Evolutionary conservation across 2,329 filamentous ascomycete genomes (phyloP).

Genomic region (Metarhizium album): DNA sequence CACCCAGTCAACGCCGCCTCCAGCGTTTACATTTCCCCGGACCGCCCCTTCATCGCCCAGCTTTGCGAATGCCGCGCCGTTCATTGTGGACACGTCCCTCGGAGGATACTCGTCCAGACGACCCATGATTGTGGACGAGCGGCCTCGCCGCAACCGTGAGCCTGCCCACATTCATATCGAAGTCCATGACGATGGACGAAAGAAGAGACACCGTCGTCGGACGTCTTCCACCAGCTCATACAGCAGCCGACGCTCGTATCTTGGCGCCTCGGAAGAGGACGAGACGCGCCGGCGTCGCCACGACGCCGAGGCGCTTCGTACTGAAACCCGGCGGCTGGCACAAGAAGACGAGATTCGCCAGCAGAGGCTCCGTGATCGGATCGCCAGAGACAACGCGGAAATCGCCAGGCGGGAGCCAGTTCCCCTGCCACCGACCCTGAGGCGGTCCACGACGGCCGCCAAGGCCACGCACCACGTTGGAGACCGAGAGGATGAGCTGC

Average conservation of each 20-base stretch:
- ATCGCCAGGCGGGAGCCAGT: constrained; percentile 28
- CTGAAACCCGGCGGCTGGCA: constrained; percentile 14
- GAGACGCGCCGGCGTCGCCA: constrained; percentile 16
- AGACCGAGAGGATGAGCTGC: constrained; percentile 21
- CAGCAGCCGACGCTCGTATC: constrained; percentile 21
- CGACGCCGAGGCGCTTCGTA: constrained; percentile 14
- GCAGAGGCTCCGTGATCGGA: constrained; percentile 17
- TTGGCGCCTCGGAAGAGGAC: constrained; percentile 17
- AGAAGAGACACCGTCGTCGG: constrained; percentile 22
- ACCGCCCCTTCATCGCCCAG: constrained; percentile 30
- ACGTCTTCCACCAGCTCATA: constrained; percentile 26
- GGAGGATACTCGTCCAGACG: constrained; percentile 16
- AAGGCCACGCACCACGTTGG: constrained; percentile 9
- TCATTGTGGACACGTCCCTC: constrained; percentile 15
- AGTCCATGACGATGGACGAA: constrained; percentile 19
- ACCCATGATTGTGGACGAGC: constrained; percentile 29
- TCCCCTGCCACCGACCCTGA: constrained; percentile 14
- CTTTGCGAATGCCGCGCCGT: constrained; percentile 12
- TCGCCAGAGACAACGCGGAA: constrained; percentile 30
- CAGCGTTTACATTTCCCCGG: constrained; percentile 26
- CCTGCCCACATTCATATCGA: constrained; percentile 25
- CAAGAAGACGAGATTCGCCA: constrained; percentile 9
- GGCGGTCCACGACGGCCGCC: constrained; percentile 15
- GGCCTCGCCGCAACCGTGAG: constrained; percentile 12
- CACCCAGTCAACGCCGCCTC: constrained; percentile 36